Conservation (phyloP, 176 grass and related monocot genomes). For the Phragmites australis region DNA sequence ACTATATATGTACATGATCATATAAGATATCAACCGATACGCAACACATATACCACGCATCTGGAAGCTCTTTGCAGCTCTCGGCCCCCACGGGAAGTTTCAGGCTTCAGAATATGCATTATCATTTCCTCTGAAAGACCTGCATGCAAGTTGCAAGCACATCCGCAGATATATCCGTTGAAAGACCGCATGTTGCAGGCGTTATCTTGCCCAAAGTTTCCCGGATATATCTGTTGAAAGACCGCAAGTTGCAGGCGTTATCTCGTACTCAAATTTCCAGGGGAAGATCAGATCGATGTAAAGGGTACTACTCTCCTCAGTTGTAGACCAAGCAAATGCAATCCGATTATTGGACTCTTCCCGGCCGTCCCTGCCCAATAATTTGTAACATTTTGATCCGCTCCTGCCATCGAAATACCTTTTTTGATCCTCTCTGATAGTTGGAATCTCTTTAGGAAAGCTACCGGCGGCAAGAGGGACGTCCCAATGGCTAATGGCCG, state of each 20-base stretch:
- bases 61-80: neutral
- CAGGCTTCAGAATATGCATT: neutral
- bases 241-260: neutral
- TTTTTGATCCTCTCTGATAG: conserved; percentile 5
- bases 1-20: neutral
- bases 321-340: conserved; percentile 28
- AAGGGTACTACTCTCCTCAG: neutral
- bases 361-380: conserved; percentile 20
- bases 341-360: conserved; percentile 17
- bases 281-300: neutral
- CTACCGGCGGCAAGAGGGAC: neutral
- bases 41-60: neutral
- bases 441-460: neutral
- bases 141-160: neutral
- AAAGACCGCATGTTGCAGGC: too few relatives aligned
- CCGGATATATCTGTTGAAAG: neutral
- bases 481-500: neutral
- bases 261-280: neutral
- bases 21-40: conserved; percentile 1
- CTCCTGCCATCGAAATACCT: neutral
- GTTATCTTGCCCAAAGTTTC: neutral
- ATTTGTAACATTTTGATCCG: conserved; percentile 1
- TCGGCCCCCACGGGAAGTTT: conserved; percentile 1
- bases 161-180: too few relatives aligned
- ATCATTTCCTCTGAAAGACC: neutral